These are phyloP conservation scores for Truncatella angustata DNA, from an alignment of 2,329 filamentous ascomycete genomes.

Conservation along the genomic window DNA sequence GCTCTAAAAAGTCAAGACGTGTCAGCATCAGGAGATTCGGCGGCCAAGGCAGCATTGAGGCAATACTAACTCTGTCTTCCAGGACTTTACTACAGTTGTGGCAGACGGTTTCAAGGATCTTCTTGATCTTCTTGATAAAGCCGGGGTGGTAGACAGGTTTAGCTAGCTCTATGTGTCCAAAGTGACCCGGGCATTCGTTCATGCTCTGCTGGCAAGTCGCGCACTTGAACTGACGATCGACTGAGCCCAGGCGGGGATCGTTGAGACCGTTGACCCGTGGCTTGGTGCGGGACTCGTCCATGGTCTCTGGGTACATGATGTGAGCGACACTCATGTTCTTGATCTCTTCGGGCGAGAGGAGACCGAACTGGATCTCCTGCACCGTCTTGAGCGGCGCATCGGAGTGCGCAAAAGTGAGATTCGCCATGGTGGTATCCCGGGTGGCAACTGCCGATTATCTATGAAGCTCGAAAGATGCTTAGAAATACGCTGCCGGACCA, in stretches of 20 bases:
- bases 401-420: constrained; percentile 85
- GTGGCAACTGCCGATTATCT: constrained; percentile 6
- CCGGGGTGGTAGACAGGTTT: constrained; percentile 93
- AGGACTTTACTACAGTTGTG: constrained; percentile 98
- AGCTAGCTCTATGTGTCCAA: constrained; percentile 96
- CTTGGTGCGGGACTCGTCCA: constrained; percentile 92
- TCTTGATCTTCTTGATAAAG: constrained; percentile 99
- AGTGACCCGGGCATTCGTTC: constrained; percentile 94
- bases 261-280: constrained; percentile 91
- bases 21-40: constrained; percentile 59
- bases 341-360: constrained; percentile 97
- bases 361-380: constrained; percentile 98
- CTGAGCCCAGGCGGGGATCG: constrained; percentile 92
- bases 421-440: constrained; percentile 69
- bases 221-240: constrained; percentile 93
- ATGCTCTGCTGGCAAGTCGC: constrained; percentile 95
- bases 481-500: not conserved
- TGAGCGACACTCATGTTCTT: constrained; percentile 98
- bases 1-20: constrained; percentile 59
- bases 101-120: constrained; percentile 97
- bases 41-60: constrained; percentile 51
- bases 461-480: constrained; percentile 10
- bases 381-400: constrained; percentile 96
- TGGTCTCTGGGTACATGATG: constrained; percentile 97
- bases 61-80: constrained; percentile 93